Conservation (phyloP, 202 grass and related monocot genomes). For the Musa balbisiana region DNA sequence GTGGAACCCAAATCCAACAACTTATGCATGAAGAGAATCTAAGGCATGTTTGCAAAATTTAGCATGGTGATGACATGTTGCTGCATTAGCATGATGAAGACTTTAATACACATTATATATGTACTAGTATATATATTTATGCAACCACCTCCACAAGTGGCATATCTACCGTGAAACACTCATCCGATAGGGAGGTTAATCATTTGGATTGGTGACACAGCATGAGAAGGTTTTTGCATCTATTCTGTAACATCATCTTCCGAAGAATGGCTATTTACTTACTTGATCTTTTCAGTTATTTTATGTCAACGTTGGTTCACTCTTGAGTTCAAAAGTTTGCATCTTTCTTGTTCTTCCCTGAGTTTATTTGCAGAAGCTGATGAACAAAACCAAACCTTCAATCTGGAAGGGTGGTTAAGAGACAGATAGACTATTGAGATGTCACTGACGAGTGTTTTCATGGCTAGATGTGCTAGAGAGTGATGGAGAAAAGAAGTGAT, state of each 20-base stretch:
- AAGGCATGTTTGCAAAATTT: neutral
- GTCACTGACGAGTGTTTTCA: neutral
- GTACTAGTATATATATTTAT: neutral
- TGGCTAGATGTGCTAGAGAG: neutral
- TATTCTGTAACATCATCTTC: neutral
- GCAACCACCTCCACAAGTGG: neutral
- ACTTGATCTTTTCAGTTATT: neutral
- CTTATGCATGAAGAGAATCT: constrained; percentile 9
- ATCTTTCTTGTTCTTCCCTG: neutral
- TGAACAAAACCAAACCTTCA: neutral
- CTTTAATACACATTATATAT: neutral
- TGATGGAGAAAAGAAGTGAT: too few species aligned
- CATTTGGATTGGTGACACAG: neutral
- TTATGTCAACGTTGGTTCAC: neutral
- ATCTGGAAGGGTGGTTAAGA: neutral
- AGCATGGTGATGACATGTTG: neutral
- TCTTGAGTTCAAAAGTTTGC: neutral
- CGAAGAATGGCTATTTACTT: neutral
- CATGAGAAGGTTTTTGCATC: neutral
- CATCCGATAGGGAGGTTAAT: neutral
- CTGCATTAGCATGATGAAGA: neutral
- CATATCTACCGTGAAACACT: neutral
- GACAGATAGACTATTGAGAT: too few species aligned
- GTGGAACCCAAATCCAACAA: neutral
- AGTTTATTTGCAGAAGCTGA: neutral